Percentiles rank a stretch among this genome's conserved stretches.
phyloP scores from a whole-genome alignment of 306 rosid species.

The Cercis canadensis region DNA sequence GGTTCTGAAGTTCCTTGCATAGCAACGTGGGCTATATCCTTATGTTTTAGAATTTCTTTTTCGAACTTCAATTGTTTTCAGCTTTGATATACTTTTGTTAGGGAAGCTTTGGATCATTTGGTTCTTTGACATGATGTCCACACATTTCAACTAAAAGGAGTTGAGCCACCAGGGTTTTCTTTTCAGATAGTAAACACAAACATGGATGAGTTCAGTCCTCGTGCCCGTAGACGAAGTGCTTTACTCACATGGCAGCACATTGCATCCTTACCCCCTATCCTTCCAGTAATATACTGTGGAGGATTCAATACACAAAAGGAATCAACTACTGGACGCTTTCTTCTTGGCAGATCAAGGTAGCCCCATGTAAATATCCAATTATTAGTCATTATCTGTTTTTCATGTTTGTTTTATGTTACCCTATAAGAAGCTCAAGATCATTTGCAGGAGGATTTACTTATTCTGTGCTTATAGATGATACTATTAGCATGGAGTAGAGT shows the following conservation, averaged over 20 bases:
- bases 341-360: conserved; percentile 97
- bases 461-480: background rate
- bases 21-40: conserved; percentile 99
- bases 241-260: conserved; percentile 99
- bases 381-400: conserved; percentile 4
- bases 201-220: conserved; percentile 89
- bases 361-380: conserved; percentile 7
- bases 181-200: conserved; percentile 93
- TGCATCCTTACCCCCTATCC: conserved; percentile 94
- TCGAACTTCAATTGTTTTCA: conserved; percentile 30
- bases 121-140: conserved; percentile 93
- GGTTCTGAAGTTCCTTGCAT: conserved; percentile 87
- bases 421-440: conserved; percentile 3
- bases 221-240: conserved; percentile 95
- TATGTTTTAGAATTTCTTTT: conserved; percentile 29
- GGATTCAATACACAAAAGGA: conserved; percentile 97
- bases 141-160: conserved; percentile 98
- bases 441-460: background rate
- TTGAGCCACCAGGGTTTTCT: conserved; percentile 95
- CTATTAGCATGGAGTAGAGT: background rate
- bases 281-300: conserved; percentile 95
- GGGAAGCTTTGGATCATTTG: conserved; percentile 41
- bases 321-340: conserved; percentile 97
- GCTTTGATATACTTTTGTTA: conserved; percentile 27
- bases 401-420: conserved; percentile 11